Conservation (phyloP, 345 rosid genomes). For the Aquilaria sinensis region DNA sequence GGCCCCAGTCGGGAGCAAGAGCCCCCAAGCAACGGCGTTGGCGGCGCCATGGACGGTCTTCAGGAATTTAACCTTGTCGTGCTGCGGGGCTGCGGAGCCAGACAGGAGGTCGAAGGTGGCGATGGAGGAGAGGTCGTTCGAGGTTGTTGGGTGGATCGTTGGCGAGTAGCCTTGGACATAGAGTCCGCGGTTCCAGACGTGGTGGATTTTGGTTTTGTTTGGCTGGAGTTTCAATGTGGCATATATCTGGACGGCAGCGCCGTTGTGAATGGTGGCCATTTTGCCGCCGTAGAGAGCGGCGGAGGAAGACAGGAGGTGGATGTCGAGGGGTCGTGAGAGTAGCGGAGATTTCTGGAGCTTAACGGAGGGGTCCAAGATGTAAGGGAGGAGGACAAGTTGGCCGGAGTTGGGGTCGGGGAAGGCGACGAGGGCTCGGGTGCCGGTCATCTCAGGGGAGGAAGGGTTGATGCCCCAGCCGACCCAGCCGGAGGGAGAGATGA, state of each 20-base stretch:
- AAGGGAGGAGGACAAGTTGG: slow-evolving; percentile 71
- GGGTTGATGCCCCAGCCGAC: slow-evolving; percentile 92
- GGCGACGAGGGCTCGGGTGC: slow-evolving; percentile 73
- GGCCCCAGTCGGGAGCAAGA: slow-evolving; percentile 59
- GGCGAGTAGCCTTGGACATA: slow-evolving; percentile 98
- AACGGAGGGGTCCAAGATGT: slow-evolving; percentile 63
- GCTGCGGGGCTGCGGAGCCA: slow-evolving; percentile 36
- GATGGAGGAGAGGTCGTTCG: slow-evolving; percentile 71
- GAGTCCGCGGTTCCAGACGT: slow-evolving; percentile 94
- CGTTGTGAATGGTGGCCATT: slow-evolving; percentile 78
- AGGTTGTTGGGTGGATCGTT: slow-evolving; percentile 86
- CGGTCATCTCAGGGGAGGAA: slow-evolving; percentile 69
- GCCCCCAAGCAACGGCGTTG: slow-evolving; percentile 79
- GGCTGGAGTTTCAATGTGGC: slow-evolving; percentile 54
- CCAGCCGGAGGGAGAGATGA: slow-evolving; percentile 97
- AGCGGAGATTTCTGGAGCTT: slow-evolving; percentile 83
- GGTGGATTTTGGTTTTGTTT: slow-evolving; percentile 64
- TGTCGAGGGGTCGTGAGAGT: slow-evolving; percentile 76
- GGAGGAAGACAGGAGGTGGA: slow-evolving; percentile 68
- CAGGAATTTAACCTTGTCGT: slow-evolving; percentile 25
- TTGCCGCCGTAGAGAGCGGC: slow-evolving; percentile 82
- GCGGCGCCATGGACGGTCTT: slow-evolving; percentile 52
- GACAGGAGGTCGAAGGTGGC: slow-evolving; percentile 71
- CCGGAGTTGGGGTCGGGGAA: slow-evolving; percentile 91
- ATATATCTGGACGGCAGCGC: slow-evolving; percentile 73